Evolutionary conservation across 1,139 yeast species (phyloP), one percentile per base, ranked within the genome.

Genomic region (Geotrichum australiense): DNA sequence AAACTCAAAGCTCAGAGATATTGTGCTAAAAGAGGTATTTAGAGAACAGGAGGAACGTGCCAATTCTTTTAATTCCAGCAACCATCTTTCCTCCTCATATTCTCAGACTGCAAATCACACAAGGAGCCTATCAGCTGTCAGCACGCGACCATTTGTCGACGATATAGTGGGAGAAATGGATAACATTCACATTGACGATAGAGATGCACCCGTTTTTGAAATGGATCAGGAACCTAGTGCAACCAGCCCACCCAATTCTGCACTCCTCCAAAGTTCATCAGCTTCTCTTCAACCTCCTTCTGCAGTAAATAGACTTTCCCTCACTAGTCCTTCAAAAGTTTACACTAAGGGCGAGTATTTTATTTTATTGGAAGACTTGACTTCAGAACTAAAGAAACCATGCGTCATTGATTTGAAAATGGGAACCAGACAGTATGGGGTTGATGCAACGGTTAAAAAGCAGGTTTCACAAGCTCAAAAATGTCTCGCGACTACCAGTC

Each of bases 341-440:
- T 51, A 54, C 37, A 56, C 63, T 2, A 57, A 81, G 41, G 78
- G 81, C 38, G 94, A 84, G 59, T 69, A 93, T 51, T 87, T 87
- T 56, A 82, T 93, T 29, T 65, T 93, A n/a, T 68, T 89, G 42
- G 98, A 93, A 57, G 99, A 93, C 63, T 66, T 93, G 42, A 89
- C 97, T 0, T 73, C 80, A 40, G 85, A 86, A 25, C 76, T 91
- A 80, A 68, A 64, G 25, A 74, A 73, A 47, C 97, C 98, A 0
- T 87, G 96, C 59, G 97, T 91, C 1, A 67, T 93, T 46, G 99
- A 93, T 62, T 70, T 93, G 52, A 93, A 93, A 59, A 91, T 93
- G 97, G 99, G 99, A 1, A 89, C 99, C 0, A 71, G 99, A 42
- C 99, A 93, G 62, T 91, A 91, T 55, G 98, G 99, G n/a, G 81